Conservation (phyloP, 2,329 filamentous ascomycete genomes). For the Zymoseptoria passerinii region DNA sequence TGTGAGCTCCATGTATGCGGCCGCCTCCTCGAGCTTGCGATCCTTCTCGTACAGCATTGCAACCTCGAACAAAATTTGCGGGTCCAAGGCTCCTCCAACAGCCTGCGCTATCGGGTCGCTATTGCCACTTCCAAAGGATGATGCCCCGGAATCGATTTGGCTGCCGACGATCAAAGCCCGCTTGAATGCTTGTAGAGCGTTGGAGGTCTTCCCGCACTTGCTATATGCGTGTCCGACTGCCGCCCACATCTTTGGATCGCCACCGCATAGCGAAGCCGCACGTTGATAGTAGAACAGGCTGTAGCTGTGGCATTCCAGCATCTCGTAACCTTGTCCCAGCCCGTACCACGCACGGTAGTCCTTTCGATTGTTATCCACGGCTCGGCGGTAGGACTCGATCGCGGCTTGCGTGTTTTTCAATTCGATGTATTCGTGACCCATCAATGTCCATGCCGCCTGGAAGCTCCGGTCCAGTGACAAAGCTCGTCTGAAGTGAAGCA, state of each 20-base stretch:
- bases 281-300: slow-evolving; percentile 97
- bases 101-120: slow-evolving; percentile 40
- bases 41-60: slow-evolving; percentile 80
- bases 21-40: slow-evolving; percentile 68
- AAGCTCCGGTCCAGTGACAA: slow-evolving; percentile 84
- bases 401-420: slow-evolving; percentile 97
- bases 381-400: slow-evolving; percentile 91
- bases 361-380: slow-evolving; percentile 89
- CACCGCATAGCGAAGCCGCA: slow-evolving; percentile 83
- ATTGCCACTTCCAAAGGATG: slow-evolving; percentile 34
- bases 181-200: slow-evolving; percentile 92
- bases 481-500: slow-evolving; percentile 93
- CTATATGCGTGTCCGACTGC: slow-evolving; percentile 87
- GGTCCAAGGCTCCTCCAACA: slow-evolving; percentile 61
- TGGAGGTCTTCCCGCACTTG: slow-evolving; percentile 76
- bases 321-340: slow-evolving; percentile 91
- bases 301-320: slow-evolving; percentile 96
- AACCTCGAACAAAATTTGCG: slow-evolving; percentile 84
- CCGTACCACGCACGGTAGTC: slow-evolving; percentile 99
- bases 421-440: slow-evolving; percentile 98
- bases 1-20: slow-evolving; percentile 91
- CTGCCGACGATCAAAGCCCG: slow-evolving; percentile 81
- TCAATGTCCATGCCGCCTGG: slow-evolving; percentile 91
- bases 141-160: slow-evolving; percentile 60
- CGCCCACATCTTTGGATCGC: slow-evolving; percentile 98